These are phyloP conservation scores for Triticum urartu DNA, from an alignment of 176 grass and related monocot species.

Conservation along the genomic window DNA sequence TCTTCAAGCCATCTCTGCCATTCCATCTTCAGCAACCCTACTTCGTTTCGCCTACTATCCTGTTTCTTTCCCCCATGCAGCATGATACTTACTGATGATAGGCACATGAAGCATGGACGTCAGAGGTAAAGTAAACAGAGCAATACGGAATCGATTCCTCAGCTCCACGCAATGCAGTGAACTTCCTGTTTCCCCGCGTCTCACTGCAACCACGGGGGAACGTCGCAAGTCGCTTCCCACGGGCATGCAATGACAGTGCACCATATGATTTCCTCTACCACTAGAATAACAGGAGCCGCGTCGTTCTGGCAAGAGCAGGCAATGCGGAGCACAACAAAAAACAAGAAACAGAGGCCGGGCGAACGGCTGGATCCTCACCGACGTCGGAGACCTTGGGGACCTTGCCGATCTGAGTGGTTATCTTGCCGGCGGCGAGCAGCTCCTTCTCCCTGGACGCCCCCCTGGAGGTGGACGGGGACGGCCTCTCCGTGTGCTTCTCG, in stretches of 20 bases:
- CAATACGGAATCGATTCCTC: background rate
- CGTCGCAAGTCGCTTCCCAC: background rate
- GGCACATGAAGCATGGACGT: background rate
- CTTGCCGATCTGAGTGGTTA: slow-evolving; percentile 46
- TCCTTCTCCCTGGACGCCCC: slow-evolving; percentile 56
- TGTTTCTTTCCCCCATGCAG: background rate
- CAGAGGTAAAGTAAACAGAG: background rate
- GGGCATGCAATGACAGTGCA: background rate
- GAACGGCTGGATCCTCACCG: slow-evolving; percentile 46
- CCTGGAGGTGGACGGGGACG: slow-evolving; percentile 72
- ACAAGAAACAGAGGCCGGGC: background rate
- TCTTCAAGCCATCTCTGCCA: background rate
- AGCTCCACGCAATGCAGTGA: background rate
- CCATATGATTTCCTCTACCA: slow-evolving; percentile 17
- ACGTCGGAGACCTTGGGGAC: slow-evolving; percentile 59
- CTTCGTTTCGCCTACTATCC: background rate
- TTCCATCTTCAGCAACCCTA: background rate
- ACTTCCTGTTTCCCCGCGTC: background rate
- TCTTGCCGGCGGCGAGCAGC: slow-evolving; percentile 52
- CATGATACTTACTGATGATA: background rate
- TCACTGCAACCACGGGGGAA: background rate
- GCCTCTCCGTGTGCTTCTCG: slow-evolving; percentile 77
- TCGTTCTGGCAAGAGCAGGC: slow-evolving; percentile 24
- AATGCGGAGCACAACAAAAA: slow-evolving; percentile 25
- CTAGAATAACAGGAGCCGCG: background rate